Evolutionary conservation across 495 filamentous ascomycete genomes (phyloP), one percentile per base, ranked within the genome.

Genomic region (Podospora australis): DNA sequence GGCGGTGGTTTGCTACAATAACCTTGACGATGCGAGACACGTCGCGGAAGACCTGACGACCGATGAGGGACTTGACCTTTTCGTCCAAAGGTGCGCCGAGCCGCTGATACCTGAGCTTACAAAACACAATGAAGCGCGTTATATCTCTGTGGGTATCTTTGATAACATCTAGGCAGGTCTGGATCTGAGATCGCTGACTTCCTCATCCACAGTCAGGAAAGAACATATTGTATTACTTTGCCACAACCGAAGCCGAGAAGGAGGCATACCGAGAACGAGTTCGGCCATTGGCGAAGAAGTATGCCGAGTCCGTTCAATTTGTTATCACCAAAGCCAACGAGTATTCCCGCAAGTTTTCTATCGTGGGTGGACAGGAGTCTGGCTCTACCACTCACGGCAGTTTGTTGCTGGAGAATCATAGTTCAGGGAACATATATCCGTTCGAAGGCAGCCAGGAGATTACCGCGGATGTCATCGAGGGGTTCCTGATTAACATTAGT

Each of bases 151-250:
- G 45, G 41, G 63, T 16, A 28, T 46, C 3, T 13, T 17, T 34
- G 3, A 11, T 43, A 38, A 14, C 11, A 11, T 42, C 7, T 13
- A 22, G 8, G 28, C 13, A 11, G 30, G 22, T 10, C 29, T 35
- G 29, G 7, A 9, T 34, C 11, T 11, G 19, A 11, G 4, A 7
- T 11, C 2, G 24, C 1, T n/a, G 13, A 11, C 23, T 24, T 5
- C 35, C 2, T 26, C 19, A 23, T 1, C 13, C 2, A 43, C 22
- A 70, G 67, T 36, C 47, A 9, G 58, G 59, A 1, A 70, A 68
- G 53, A 59, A 56, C n/a, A 49, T 68, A 5, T 46, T 63, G 19
- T 64, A 69, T 46, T 64, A 63, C 45, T 68, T 70, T 46, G 51
- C 56, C 2, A 13, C 22, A 1, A 45, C 42, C 6, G 46, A 55